A percentile compares a stretch with the other conserved stretches of the same genome.
Evolutionary conservation across 108 stramenopile genomes (phyloP).

Genomic region (Fistulifera solaris): DNA sequence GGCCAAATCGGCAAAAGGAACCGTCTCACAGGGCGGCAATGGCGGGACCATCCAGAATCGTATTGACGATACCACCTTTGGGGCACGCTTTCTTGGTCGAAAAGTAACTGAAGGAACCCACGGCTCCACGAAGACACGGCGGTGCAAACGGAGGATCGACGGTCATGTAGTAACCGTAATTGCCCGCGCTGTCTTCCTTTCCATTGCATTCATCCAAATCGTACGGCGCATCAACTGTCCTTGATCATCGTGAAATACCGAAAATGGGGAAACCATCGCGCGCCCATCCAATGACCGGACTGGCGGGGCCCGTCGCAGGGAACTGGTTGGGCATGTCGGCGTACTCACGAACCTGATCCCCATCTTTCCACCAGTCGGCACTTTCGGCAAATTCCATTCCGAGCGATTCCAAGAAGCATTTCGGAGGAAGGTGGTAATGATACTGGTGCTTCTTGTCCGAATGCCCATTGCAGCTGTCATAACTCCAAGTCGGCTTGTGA

Average conservation of each 20-base stretch:
- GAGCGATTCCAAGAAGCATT: slow-evolving; percentile 15
- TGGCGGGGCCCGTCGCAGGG: slow-evolving; percentile 3
- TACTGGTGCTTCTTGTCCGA: slow-evolving; percentile 21
- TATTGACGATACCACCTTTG: slow-evolving; percentile 5
- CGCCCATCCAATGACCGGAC: slow-evolving; percentile 25
- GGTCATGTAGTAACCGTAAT: slow-evolving; percentile 21
- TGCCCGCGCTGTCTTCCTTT: slow-evolving; percentile 11
- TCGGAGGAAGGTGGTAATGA: slow-evolving; percentile 25
- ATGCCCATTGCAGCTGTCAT: slow-evolving; percentile 17
- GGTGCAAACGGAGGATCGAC: slow-evolving; percentile 23
- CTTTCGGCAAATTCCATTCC: slow-evolving; percentile 9
- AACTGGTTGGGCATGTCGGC: slow-evolving; percentile 10
- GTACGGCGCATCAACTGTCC: slow-evolving; percentile 5
- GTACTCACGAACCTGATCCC: slow-evolving; percentile 4
- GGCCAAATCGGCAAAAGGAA: too few relatives aligned
- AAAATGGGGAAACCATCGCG: slow-evolving; percentile 26
- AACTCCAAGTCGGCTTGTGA: slow-evolving; percentile 15
- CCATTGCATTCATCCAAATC: slow-evolving; percentile 21
- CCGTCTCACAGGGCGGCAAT: too few relatives aligned
- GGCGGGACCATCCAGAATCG: neutral
- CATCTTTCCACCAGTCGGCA: slow-evolving; percentile 8
- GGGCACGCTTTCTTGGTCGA: slow-evolving; percentile 3
- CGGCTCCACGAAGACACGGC: slow-evolving; percentile 13
- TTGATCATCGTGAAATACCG: slow-evolving; percentile 17
- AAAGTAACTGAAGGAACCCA: slow-evolving; percentile 4